A percentile compares a stretch with the other conserved stretches of the same genome.
Evolutionary conservation across 1,284 basidiomycete species (phyloP).

Genomic region (Austroboletus novae-zelandiae): DNA sequence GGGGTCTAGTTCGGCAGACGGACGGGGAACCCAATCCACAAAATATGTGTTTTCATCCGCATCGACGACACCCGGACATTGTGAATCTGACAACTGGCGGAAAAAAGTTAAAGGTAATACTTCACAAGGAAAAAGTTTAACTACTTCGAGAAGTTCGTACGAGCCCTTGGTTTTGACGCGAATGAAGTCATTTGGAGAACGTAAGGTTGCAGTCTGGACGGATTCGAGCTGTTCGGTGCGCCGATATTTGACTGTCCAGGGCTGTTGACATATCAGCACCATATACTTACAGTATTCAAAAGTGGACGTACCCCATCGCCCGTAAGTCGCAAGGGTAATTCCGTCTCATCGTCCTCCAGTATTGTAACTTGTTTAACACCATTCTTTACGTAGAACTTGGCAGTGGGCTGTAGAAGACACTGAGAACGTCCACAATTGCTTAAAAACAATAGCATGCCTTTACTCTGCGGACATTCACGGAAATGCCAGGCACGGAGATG

Average conservation of each 20-base stretch:
- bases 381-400: conserved; percentile 73
- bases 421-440: not conserved
- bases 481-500: conserved; percentile 74
- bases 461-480: conserved; percentile 86
- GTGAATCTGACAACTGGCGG: conserved; percentile 72
- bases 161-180: conserved; percentile 66
- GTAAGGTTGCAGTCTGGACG: conserved; percentile 46
- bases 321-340: conserved; percentile 78
- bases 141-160: conserved; percentile 74
- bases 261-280: conserved; percentile 42
- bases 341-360: conserved; percentile 74
- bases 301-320: conserved; percentile 72
- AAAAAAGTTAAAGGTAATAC: conserved; percentile 3
- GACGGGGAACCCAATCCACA: conserved; percentile 76
- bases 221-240: conserved; percentile 48
- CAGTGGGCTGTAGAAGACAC: conserved; percentile 67
- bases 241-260: conserved; percentile 83
- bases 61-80: conserved; percentile 78
- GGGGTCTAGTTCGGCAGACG: conserved; percentile 59
- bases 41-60: conserved; percentile 60
- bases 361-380: conserved; percentile 60
- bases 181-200: conserved; percentile 70
- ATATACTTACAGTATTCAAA: conserved; percentile 4
- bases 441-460: conserved; percentile 49
- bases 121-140: conserved; percentile 13